Base-by-base conservation (phyloP, 83 land plant species). In the Diphasiastrum complanatum region DNA sequence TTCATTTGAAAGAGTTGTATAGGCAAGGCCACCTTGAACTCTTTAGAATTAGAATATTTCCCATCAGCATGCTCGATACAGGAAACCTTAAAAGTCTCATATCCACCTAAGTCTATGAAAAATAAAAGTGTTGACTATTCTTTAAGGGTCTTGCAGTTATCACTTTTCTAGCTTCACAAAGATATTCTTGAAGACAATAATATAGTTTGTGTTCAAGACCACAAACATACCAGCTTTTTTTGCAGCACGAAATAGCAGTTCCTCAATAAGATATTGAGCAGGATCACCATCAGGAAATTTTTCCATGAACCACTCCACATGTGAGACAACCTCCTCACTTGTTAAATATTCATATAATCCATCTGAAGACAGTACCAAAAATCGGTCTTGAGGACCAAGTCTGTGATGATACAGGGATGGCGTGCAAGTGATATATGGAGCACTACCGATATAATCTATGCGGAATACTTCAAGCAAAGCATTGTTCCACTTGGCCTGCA, bases 261-360 rank as follows among this genome's bases (percentile, higher is more conserved):
- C 95, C 65, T 93, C 98, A 62, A 93, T 93, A 19, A 93, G 84
- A 59, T 85, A 86, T 66, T 93, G 98, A 0, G 98, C 98, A 46
- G 98, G 98, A 70, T 93, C 98, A 60, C 98, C 98, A 47, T 93
- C 98, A 6, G 98, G 98, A 31, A 45, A 79, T 48, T 71, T 67
- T 33, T 73, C 66, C 74, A 88, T 78, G 81, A 88, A 93, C 67
- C 80, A 78, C 55, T 93, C 98, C 38, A 93, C 96, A 69, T 83
- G 85, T 33, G 95, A 67, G 32, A 93, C 88, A 5, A 91, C 98
- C 52, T 87, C 96, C 66, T 93, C 88, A 47, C 88, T 93, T 59
- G 85, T 93, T 51, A 93, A 80, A 65, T 93, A 93, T 36, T 93
- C 96, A 61, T 93, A 93, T 27, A 93, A 78, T 12, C 98, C 98